phyloP scores from a whole-genome alignment of 2,329 filamentous ascomycete species.

The Fusarium sororula region DNA sequence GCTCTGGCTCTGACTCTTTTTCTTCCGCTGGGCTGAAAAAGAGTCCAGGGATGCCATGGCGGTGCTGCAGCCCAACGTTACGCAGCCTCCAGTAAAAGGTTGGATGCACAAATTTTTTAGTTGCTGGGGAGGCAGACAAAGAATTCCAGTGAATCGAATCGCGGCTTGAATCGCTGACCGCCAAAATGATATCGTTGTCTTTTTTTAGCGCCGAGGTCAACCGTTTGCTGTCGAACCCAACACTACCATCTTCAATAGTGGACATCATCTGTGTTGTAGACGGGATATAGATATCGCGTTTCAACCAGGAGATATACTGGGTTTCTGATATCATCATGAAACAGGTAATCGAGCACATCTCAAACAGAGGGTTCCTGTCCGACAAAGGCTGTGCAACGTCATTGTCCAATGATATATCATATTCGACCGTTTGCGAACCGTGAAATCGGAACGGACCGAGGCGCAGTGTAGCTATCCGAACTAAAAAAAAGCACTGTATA shows the following conservation, averaged over 20 bases:
- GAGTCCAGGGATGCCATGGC: slow-evolving; percentile 20
- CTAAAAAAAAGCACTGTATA: background rate
- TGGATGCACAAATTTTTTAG: slow-evolving; percentile 19
- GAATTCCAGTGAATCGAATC: slow-evolving; percentile 26
- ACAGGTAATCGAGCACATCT: slow-evolving; percentile 4
- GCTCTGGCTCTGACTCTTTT: background rate
- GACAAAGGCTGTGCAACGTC: slow-evolving; percentile 27
- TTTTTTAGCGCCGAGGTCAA: slow-evolving; percentile 7
- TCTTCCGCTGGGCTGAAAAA: slow-evolving; percentile 27
- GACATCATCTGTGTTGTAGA: background rate
- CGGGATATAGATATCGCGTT: background rate
- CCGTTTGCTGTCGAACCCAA: background rate
- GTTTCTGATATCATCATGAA: background rate
- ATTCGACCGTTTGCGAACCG: slow-evolving; percentile 13
- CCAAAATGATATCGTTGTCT: slow-evolving; percentile 23
- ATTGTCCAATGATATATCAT: slow-evolving; percentile 20
- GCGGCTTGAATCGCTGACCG: slow-evolving; percentile 15
- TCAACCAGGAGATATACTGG: background rate
- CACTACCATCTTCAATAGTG: background rate
- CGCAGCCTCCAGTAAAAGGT: slow-evolving; percentile 29
- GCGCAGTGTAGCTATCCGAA: slow-evolving; percentile 21
- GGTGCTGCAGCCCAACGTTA: slow-evolving; percentile 37
- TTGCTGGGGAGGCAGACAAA: slow-evolving; percentile 30
- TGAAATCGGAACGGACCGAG: slow-evolving; percentile 38
- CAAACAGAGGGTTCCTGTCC: background rate